phyloP scores from a whole-genome alignment of 495 filamentous ascomycete genomes.

The Hypoxylon subgilvum region DNA sequence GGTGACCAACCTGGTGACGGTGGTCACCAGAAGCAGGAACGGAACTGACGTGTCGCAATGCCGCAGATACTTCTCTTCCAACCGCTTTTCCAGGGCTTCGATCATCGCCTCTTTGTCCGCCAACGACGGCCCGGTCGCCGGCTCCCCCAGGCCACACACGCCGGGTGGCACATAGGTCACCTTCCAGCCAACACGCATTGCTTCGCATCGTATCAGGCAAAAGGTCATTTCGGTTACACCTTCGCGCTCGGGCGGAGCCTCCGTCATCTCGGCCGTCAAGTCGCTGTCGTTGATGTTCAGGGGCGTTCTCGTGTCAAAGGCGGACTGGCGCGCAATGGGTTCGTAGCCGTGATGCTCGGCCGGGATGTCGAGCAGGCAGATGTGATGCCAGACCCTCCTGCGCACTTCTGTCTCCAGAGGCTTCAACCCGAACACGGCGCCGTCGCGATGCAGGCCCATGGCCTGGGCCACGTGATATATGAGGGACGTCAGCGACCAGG shows the following conservation, averaged over 20 bases:
- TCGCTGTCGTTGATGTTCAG: conserved; percentile 56
- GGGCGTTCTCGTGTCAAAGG: conserved; percentile 51
- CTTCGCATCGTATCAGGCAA: conserved; percentile 4
- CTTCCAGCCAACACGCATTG: too few relatives aligned
- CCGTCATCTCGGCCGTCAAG: conserved; percentile 44
- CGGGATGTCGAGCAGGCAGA: conserved; percentile 50
- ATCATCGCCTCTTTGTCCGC: too few relatives aligned
- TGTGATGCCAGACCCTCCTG: conserved; percentile 55
- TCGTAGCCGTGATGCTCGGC: conserved; percentile 53
- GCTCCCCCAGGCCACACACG: too few relatives aligned
- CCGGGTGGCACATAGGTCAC: too few relatives aligned
- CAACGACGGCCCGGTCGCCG: too few relatives aligned
- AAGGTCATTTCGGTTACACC: conserved; percentile 47
- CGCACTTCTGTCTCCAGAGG: conserved; percentile 58
- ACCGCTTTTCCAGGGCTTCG: too few relatives aligned
- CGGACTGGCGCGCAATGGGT: conserved; percentile 42
- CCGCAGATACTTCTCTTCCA: too few relatives aligned
- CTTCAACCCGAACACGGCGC: conserved; percentile 45
- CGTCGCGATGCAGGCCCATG: conserved; percentile 58
- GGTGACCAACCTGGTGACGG: too few relatives aligned
- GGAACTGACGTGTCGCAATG: too few relatives aligned
- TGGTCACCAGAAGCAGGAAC: too few relatives aligned
- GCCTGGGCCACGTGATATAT: conserved; percentile 56
- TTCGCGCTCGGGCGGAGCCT: conserved; percentile 39
- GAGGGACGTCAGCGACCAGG: conserved; percentile 64